Evolutionary conservation across 2,329 filamentous ascomycete species (phyloP).

Genomic region (Cladosporium oxysporum): DNA sequence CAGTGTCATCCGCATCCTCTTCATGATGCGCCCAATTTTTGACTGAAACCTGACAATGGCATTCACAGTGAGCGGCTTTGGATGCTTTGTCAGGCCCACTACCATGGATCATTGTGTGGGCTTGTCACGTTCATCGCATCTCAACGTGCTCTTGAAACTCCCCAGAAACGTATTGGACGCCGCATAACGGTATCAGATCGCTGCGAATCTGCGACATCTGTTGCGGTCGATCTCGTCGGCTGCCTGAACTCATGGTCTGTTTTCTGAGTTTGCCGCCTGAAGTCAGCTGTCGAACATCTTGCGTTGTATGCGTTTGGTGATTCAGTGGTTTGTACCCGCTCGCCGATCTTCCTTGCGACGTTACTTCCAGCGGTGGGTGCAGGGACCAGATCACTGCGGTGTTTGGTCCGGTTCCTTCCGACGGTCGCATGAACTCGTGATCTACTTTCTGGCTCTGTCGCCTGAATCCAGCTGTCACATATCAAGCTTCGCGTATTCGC

Average conservation of each 20-base stretch:
- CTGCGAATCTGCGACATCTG: not conserved
- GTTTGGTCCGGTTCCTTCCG: too few relatives aligned
- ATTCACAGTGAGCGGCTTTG: not conserved
- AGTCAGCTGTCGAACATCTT: too few relatives aligned
- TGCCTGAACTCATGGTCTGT: too few relatives aligned
- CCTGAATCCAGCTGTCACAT: not conserved
- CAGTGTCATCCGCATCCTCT: not conserved
- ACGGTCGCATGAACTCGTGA: not conserved
- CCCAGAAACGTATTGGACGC: not conserved
- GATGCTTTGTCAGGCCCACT: not conserved
- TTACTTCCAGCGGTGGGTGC: too few relatives aligned
- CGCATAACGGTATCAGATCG: not conserved
- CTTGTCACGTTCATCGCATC: not conserved
- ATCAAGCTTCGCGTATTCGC: not conserved
- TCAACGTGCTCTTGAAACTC: not conserved
- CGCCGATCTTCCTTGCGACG: too few relatives aligned
- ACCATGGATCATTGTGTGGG: not conserved
- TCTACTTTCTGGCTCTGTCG: not conserved
- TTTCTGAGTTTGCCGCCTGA: too few relatives aligned
- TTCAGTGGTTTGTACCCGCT: too few relatives aligned
- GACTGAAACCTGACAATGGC: not conserved
- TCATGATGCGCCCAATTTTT: not conserved
- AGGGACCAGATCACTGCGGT: too few relatives aligned
- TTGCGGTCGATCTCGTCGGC: too few relatives aligned
- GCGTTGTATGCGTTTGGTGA: too few relatives aligned